phyloP scores from a whole-genome alignment of 768 basidiomycete genomes.

The Agaricus sinodeliciosus region DNA sequence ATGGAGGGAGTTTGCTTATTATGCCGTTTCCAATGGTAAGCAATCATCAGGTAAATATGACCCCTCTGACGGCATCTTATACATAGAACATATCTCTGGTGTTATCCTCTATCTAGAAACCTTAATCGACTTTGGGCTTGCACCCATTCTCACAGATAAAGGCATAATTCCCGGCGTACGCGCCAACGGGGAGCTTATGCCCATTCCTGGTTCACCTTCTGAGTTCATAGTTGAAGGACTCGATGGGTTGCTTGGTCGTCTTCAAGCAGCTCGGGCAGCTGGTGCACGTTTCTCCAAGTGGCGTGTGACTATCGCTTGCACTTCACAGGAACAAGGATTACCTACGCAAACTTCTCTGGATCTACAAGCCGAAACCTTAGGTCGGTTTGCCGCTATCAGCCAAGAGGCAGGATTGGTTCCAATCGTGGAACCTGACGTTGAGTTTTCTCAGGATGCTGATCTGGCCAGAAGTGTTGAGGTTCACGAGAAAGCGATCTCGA shows the following conservation, averaged over 20 bases:
- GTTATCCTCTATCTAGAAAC: conserved; percentile 46
- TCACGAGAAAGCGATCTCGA: conserved; percentile 35
- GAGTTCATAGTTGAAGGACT: conserved; percentile 47
- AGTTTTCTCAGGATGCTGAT: conserved; percentile 42
- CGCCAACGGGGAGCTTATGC: conserved; percentile 42
- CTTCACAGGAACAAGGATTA: conserved; percentile 25
- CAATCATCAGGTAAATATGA: background rate
- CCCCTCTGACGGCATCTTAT: background rate
- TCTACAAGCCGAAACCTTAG: conserved; percentile 39
- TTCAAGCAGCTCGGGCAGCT: conserved; percentile 35
- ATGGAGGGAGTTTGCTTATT: conserved; percentile 40
- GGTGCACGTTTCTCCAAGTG: conserved; percentile 48
- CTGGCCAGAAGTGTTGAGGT: conserved; percentile 38
- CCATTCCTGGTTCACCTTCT: conserved; percentile 34
- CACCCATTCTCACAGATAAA: conserved; percentile 32
- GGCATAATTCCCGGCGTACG: conserved; percentile 45
- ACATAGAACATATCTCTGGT: conserved; percentile 40
- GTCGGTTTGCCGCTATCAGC: conserved; percentile 42
- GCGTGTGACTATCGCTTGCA: conserved; percentile 43
- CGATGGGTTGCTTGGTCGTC: conserved; percentile 34
- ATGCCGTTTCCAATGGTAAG: conserved; percentile 33
- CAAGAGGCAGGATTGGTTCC: conserved; percentile 47
- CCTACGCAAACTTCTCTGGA: conserved; percentile 37
- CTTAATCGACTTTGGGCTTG: conserved; percentile 43
- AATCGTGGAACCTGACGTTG: conserved; percentile 47